A percentile compares a stretch with the other conserved stretches of the same genome.
Evolutionary conservation across 192 early-diverging fungal genomes (phyloP).

Genomic region (Coemansia sp.): DNA sequence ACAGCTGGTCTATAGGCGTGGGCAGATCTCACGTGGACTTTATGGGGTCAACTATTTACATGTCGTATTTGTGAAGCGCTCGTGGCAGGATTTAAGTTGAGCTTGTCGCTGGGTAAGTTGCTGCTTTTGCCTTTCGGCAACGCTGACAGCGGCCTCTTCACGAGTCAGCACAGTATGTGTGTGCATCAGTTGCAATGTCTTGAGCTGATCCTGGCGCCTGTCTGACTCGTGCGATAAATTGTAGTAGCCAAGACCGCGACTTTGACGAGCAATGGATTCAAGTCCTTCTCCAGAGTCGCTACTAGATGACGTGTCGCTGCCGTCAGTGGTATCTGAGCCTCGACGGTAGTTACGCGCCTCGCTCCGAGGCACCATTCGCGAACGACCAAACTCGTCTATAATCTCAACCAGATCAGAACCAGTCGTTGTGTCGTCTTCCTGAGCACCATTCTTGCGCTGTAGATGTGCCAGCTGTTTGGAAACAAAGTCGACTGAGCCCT

Average conservation of each 20-base stretch:
- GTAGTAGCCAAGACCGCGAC: slow-evolving; percentile 26
- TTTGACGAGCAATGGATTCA: background rate
- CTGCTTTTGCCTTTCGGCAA: slow-evolving; percentile 16
- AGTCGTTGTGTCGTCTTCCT: background rate
- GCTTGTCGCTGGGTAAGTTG: slow-evolving; percentile 16
- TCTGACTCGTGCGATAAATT: slow-evolving; percentile 13
- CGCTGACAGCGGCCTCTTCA: slow-evolving; percentile 10
- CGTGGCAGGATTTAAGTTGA: slow-evolving; percentile 2
- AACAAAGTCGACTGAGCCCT: slow-evolving; percentile 49
- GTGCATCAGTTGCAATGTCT: slow-evolving; percentile 18
- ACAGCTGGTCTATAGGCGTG: background rate
- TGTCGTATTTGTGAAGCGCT: background rate
- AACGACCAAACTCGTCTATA: slow-evolving; percentile 49
- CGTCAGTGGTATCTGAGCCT: background rate
- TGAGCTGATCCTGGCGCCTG: slow-evolving; percentile 30
- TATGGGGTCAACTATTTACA: background rate
- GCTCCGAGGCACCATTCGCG: slow-evolving; percentile 27
- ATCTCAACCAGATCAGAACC: slow-evolving; percentile 30
- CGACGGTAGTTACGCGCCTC: slow-evolving; percentile 11
- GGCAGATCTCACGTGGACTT: background rate
- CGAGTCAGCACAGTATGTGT: slow-evolving; percentile 17
- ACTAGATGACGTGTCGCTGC: background rate
- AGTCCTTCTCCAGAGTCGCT: background rate
- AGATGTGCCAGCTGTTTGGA: slow-evolving; percentile 14
- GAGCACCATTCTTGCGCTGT: background rate